Evolutionary conservation across 2,329 filamentous ascomycete species (phyloP).

Genomic region (Fusarium heterosporum): DNA sequence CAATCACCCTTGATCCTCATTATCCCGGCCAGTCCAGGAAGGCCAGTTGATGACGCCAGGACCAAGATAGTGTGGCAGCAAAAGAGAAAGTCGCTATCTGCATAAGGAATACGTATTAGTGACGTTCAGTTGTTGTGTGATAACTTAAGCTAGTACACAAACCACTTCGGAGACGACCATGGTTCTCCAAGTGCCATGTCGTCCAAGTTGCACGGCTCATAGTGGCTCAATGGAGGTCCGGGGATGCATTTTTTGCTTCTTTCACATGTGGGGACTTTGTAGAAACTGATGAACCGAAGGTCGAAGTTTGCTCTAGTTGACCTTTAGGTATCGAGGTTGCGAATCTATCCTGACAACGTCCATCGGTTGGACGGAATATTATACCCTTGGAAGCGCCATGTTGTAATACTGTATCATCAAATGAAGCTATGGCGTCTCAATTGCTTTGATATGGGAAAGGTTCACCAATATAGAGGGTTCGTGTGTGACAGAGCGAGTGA

Average conservation of each 20-base stretch:
- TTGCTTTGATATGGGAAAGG: not conserved
- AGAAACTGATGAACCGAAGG: constrained; percentile 1
- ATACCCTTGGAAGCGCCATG: constrained; percentile 4
- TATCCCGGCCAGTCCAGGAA: constrained; percentile 5
- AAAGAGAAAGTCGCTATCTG: not conserved
- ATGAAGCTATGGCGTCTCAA: not conserved
- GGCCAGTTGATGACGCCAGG: not conserved
- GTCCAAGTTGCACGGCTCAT: constrained; percentile 2
- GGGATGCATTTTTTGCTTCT: constrained; percentile 3
- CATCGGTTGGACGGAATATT: constrained; percentile 12
- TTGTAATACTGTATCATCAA: not conserved
- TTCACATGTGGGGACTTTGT: not conserved
- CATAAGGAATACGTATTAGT: not conserved
- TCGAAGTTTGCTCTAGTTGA: constrained; percentile 11
- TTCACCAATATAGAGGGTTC: not conserved
- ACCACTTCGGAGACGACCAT: not conserved
- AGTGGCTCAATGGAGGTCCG: not conserved
- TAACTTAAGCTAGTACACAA: not conserved
- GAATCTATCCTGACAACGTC: constrained; percentile 16
- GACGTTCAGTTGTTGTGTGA: not conserved
- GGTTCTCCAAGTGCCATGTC: constrained; percentile 9
- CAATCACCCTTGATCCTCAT: constrained; percentile 12
- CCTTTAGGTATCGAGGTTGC: constrained; percentile 11
- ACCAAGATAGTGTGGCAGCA: not conserved
- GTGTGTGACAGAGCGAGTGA: constrained; percentile 1